These are phyloP conservation scores for Tuber aestivum DNA, from an alignment of 495 filamentous ascomycete genomes.

Conservation along the genomic window DNA sequence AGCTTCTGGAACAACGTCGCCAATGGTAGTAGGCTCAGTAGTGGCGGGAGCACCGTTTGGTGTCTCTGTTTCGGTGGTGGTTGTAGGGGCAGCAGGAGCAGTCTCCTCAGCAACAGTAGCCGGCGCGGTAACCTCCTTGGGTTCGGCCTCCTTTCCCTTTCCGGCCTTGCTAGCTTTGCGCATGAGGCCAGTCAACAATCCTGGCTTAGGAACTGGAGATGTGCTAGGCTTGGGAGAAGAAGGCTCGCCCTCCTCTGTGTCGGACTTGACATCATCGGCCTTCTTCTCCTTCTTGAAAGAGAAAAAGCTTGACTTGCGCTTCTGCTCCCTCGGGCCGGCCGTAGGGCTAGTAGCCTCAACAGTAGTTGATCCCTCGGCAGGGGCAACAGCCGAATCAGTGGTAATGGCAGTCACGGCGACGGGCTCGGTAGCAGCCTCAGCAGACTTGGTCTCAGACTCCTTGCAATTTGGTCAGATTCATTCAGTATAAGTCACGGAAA, in stretches of 20 bases:
- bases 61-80: slow-evolving; percentile 21
- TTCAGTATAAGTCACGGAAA: not conserved
- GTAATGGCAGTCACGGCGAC: slow-evolving; percentile 8
- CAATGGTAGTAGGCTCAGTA: slow-evolving; percentile 31
- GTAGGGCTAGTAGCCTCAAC: slow-evolving; percentile 20
- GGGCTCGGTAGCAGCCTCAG: slow-evolving; percentile 22
- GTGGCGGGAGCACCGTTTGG: not conserved
- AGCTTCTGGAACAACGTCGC: slow-evolving; percentile 45
- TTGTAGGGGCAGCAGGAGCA: slow-evolving; percentile 21
- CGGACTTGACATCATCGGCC: slow-evolving; percentile 39
- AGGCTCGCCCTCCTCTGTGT: slow-evolving; percentile 40
- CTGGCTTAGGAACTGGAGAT: slow-evolving; percentile 27
- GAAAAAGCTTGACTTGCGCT: slow-evolving; percentile 47
- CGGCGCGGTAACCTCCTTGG: slow-evolving; percentile 44
- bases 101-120: slow-evolving; percentile 45
- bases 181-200: slow-evolving; percentile 34
- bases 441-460: slow-evolving; percentile 28
- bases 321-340: slow-evolving; percentile 35
- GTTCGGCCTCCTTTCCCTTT: slow-evolving; percentile 40
- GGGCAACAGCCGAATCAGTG: slow-evolving; percentile 9
- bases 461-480: slow-evolving; percentile 2
- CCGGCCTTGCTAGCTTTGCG: slow-evolving; percentile 43
- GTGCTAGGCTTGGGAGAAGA: slow-evolving; percentile 25
- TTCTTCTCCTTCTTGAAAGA: slow-evolving; percentile 38
- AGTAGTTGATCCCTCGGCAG: slow-evolving; percentile 19